Percentiles rank a stretch among this genome's conserved stretches.
phyloP scores from a whole-genome alignment of 768 basidiomycete genomes.

The Tephrocybe sp. region DNA sequence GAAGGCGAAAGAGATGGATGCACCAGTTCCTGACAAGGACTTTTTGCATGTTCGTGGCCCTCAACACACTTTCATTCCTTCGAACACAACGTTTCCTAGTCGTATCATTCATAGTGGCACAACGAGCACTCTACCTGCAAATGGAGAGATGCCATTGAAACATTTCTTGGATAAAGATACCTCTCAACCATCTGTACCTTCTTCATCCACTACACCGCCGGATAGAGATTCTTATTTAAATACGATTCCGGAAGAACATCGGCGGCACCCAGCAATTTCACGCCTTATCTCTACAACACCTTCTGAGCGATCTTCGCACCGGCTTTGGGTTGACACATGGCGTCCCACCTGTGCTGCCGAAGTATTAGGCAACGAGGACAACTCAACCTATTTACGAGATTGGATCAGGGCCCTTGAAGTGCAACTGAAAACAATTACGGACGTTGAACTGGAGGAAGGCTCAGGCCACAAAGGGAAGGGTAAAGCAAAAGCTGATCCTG shows the following conservation, averaged over 20 bases:
- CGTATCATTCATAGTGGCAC: neutral
- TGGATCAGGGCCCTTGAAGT: conserved; percentile 77
- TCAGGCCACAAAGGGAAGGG: conserved; percentile 23
- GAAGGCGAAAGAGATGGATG: conserved; percentile 12
- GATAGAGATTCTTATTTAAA: conserved; percentile 15
- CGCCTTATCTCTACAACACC: conserved; percentile 21
- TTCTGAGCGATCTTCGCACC: conserved; percentile 26
- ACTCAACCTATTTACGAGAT: conserved; percentile 68
- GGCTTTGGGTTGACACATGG: conserved; percentile 74
- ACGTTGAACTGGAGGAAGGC: conserved; percentile 9
- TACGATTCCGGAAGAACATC: conserved; percentile 30
- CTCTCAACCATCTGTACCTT: neutral
- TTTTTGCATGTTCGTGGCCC: conserved; percentile 63
- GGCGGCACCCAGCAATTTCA: conserved; percentile 49
- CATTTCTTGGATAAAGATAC: neutral
- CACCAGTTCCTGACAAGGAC: conserved; percentile 46
- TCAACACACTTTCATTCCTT: conserved; percentile 37
- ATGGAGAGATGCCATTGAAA: neutral
- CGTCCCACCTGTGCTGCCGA: conserved; percentile 70
- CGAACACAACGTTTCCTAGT: conserved; percentile 9
- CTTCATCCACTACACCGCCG: conserved; percentile 1
- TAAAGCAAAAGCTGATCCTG: conserved; percentile 15
- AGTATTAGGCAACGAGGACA: conserved; percentile 74
- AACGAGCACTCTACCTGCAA: neutral
- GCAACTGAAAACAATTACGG: conserved; percentile 32